Conservation (phyloP, 306 rosid species). For the Vigna unguiculata region DNA sequence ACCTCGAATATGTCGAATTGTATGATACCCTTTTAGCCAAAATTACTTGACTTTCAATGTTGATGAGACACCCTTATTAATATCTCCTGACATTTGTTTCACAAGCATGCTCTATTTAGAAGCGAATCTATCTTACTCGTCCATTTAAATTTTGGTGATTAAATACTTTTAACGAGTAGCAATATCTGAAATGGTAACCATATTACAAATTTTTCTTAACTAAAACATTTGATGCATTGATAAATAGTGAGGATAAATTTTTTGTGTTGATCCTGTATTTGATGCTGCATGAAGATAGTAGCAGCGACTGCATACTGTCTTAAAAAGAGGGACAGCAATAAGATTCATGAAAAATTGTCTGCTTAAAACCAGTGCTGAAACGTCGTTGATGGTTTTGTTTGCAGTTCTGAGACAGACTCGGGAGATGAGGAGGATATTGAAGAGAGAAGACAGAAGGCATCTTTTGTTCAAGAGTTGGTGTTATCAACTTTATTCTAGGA, state of each 20-base stretch:
- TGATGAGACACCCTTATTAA: not conserved
- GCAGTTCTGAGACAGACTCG: conserved; percentile 57
- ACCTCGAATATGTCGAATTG: not conserved
- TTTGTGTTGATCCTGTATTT: conserved; percentile 21
- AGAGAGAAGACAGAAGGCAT: conserved; percentile 66
- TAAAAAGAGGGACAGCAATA: not conserved
- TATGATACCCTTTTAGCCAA: not conserved
- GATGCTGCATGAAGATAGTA: not conserved
- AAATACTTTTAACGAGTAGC: not conserved
- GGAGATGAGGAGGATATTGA: conserved; percentile 52
- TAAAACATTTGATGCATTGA: not conserved
- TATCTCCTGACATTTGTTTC: not conserved
- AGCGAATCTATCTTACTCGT: not conserved
- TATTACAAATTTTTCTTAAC: not conserved
- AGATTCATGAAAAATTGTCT: conserved; percentile 18
- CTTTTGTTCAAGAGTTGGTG: conserved; percentile 65
- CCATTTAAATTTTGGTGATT: not conserved
- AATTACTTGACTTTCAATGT: not conserved
- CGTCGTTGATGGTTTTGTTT: conserved; percentile 37
- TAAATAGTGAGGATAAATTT: not conserved
- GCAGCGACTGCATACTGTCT: conserved; percentile 15
- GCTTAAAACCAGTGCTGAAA: conserved; percentile 11
- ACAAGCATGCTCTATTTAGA: not conserved
- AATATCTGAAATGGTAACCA: not conserved
- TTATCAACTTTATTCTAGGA: conserved; percentile 64